Base-by-base conservation (phyloP, 495 filamentous ascomycete genomes). In the Penicillium longicatenatum region DNA sequence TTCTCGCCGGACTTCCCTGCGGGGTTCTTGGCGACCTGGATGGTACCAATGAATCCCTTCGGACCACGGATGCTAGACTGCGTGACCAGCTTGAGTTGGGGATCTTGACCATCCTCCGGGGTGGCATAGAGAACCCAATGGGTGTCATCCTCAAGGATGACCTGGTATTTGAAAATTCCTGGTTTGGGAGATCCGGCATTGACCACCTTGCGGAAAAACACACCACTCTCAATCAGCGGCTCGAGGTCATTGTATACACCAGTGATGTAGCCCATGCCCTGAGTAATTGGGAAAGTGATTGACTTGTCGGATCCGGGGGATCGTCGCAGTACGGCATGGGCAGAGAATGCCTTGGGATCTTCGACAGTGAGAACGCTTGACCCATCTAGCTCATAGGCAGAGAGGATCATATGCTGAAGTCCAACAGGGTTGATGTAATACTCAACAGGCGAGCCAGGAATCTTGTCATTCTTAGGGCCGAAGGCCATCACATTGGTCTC, bases 221-320 rank as follows among this genome's bases (percentile, higher is more conserved):
- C 79, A 10, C 85, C 86, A 50, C 86, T 89, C 61, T 90, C 84
- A 21, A 98, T 76, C 11, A 87, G 44, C 3, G 93, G 93, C 24
- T 85, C 83, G 5, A 85, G 75, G 31, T 82, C 80, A 43, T 78
- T 80, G 71, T 93, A 98, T n/a, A 89, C 54, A 4, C 79, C 93
- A 5, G 92, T 96, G 11, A 95, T 81, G 59, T 91, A 93, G 0
- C 84, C 92, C 86, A 93, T 93, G 4, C 94, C 94, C 68, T 97
- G 93, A 1, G 96, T 86, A 7, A 97, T 67, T 0, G 93, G 93
- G 62, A 97, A 89, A 0, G 85, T 86, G 33, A 98, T 78, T 22
- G 72, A 73, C 3, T 86, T 75, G 1, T 71, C 61, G 1, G 83
- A 82, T 14, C 80, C 80, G 14, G 67, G 59, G 33, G 79, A 72